Percentiles rank a stretch among this genome's conserved stretches.
Conservation (phyloP, 148 eudicot genomes). For the Silene uniflora region DNA sequence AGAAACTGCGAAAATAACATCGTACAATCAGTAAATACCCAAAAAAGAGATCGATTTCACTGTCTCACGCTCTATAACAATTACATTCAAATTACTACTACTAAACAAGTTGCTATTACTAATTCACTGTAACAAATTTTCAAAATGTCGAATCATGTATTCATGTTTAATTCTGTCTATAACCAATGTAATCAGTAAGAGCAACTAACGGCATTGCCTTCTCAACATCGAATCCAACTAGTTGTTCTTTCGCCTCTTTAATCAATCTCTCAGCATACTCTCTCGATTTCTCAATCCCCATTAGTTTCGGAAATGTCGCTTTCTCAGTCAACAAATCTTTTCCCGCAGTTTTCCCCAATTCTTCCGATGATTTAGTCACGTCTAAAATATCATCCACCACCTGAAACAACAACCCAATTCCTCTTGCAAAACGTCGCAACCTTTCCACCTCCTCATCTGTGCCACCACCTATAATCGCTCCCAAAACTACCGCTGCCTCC, state of each 20-base stretch:
- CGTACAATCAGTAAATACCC: background rate
- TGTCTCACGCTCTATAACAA: background rate
- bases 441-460: constrained; percentile 51
- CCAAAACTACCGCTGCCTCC: constrained; percentile 59
- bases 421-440: constrained; percentile 48
- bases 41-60: background rate
- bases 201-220: constrained; percentile 64
- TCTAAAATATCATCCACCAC: constrained; percentile 74
- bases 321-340: constrained; percentile 69
- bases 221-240: constrained; percentile 43
- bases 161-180: constrained; percentile 43
- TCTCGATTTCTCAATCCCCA: constrained; percentile 61
- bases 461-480: constrained; percentile 62
- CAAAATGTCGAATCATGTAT: background rate
- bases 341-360: constrained; percentile 73
- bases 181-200: constrained; percentile 61
- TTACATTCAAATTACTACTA: background rate
- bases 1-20: too few species aligned
- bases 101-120: background rate
- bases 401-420: constrained; percentile 68
- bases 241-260: constrained; percentile 45
- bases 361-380: constrained; percentile 60
- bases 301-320: constrained; percentile 56
- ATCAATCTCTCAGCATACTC: constrained; percentile 56
- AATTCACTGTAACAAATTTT: background rate